Evolutionary conservation across 2,329 filamentous ascomycete genomes (phyloP).

Genomic region (Cordyceps cicadae): DNA sequence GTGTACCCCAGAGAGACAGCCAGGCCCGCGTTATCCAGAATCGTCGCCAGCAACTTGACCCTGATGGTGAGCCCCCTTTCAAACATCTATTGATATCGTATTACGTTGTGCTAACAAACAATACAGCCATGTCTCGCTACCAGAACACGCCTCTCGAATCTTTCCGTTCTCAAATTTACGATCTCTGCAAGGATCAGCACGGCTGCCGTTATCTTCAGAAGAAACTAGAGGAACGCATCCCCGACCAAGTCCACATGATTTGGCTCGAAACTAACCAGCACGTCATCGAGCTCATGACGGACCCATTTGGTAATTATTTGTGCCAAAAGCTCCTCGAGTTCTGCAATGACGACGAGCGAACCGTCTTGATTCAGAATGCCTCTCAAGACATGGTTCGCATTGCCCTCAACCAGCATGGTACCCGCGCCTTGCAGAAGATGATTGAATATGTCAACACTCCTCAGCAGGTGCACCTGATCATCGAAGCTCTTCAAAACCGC

Average conservation of each 20-base stretch:
- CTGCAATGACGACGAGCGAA: constrained; percentile 91
- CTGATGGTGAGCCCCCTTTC: constrained; percentile 48
- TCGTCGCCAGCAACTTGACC: constrained; percentile 65
- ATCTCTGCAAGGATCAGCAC: constrained; percentile 94
- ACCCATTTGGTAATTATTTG: constrained; percentile 98
- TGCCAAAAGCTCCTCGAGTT: constrained; percentile 97
- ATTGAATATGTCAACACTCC: constrained; percentile 89
- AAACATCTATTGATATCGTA: not conserved
- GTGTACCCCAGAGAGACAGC: constrained; percentile 58
- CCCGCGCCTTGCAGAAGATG: constrained; percentile 96
- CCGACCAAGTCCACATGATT: constrained; percentile 82
- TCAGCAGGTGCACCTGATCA: constrained; percentile 80
- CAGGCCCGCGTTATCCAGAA: constrained; percentile 68
- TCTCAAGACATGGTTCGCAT: constrained; percentile 83
- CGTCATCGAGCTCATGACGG: constrained; percentile 96
- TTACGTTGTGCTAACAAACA: constrained; percentile 22
- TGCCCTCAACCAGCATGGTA: constrained; percentile 94
- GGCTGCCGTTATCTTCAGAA: constrained; percentile 95
- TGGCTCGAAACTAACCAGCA: constrained; percentile 90
- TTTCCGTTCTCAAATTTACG: constrained; percentile 75
- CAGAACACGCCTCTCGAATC: constrained; percentile 75
- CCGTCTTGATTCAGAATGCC: constrained; percentile 83
- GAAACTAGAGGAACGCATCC: constrained; percentile 84
- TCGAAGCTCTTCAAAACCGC: constrained; percentile 68
- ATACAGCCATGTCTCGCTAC: constrained; percentile 64